Evolutionary conservation across 148 eudicot genomes (phyloP), one percentile per base, ranked within the genome.

Genomic region (Polygonum aviculare): DNA sequence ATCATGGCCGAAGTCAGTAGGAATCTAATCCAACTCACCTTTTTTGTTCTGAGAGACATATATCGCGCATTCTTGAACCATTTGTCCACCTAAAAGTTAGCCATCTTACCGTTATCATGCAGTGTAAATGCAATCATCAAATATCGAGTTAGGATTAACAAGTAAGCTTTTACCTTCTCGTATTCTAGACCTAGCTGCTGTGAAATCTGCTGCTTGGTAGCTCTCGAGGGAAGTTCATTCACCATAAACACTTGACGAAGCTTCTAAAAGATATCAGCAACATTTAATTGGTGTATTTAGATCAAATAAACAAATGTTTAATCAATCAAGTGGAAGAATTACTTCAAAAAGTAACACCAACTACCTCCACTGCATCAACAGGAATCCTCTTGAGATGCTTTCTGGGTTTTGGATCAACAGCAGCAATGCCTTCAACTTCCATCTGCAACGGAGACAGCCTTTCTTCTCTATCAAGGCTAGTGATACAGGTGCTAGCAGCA

Each of bases 1-100:
- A 50, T 50, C 55, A 50, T 48, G 50, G 15, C 15, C 15, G 12
- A 48, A 1, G 50, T 12, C 50, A 47, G 67, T 80, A 75, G 45
- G 54, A 35, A 31, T 63, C 69, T 63, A 33, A 63, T 63, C 11
- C 9, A 54, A 50, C 86, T 82, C 73, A 90, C 98, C 97, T 92
- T 92, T 83, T 90, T 87, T 26, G 80, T 80, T 84, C 90, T 94
- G 35, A 92, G 93, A 22, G 98, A 91, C 51, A 81, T 74, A 79
- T 94, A 94, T 52, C 98, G 98, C 4, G 98, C 90, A 83, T 94
- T 94, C 83, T 92, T 94, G 91, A 94, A 94, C 98, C 98, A 94
- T 79, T 90, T 90, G 88, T 88, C 83, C 51, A 94, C 97, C 98
- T 94, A 82, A 76, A 47, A 83, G 81, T 69, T 35, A 4, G 4